Base-by-base conservation (phyloP, 768 basidiomycete genomes). In the Wakefieldia striispora region DNA sequence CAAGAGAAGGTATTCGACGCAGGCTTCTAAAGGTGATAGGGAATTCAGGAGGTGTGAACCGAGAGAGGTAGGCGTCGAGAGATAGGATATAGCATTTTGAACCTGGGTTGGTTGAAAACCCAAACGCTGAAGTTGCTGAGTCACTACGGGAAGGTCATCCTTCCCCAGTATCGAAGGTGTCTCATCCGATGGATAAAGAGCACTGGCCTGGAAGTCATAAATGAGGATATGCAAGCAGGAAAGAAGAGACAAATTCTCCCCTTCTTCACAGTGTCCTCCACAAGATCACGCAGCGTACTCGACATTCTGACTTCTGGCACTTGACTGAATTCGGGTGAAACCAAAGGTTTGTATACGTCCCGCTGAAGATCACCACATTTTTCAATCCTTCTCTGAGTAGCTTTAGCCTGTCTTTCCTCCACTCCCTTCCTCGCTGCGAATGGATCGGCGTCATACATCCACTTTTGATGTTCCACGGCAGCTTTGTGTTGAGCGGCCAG, bases 361-460 rank as follows among this genome's bases (percentile, higher is more conserved):
- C 27, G 56, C 43, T 26, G 58, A 33, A 9, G 14, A 43, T 40
- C 40, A 45, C 39, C 11, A 48, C 35, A 21, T 44, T 50, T 60
- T 62, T 65, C 63, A 62, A 75, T 66, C 61, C 73, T 71, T 69
- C 71, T 78, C 64, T 76, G 69, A 17, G 75, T 66, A 26, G 76
- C 74, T 52, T 81, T 83, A 23, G 67, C 74, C 62, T 90, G 88
- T 31, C 88, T 74, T 38, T 81, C 77, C 13, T 82, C 78, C 2
- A 91, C 86, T 47, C 76, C 74, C 54, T 80, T 81, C 50, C 76
- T 77, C 6, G 90, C 89, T 16, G 79, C 76, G 60, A 94, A 95
- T 2, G 92, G 93, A 72, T 95, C 91, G 6, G 83, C 72, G n/a
- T 82, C 77, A 58, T 88, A 95, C 81, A 91, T 87, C 92, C 92